Evolutionary conservation across 2,329 filamentous ascomycete genomes (phyloP).

Genomic region (Grosmannia serpens): DNA sequence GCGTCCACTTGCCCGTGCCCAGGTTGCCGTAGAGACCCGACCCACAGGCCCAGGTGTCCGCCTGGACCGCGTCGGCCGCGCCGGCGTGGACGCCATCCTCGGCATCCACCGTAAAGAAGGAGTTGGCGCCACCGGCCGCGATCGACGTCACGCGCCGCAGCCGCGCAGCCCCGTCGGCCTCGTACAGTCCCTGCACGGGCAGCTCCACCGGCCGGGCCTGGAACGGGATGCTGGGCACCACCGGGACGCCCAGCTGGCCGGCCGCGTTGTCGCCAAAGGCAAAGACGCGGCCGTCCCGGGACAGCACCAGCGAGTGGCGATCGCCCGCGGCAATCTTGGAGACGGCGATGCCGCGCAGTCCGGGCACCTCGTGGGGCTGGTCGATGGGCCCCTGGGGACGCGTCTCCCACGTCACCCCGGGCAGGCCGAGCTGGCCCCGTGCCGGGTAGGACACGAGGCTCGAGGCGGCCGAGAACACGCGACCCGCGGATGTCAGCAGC

Average conservation of each 20-base stretch:
- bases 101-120: slow-evolving; percentile 78
- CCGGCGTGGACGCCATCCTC: slow-evolving; percentile 31
- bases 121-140: slow-evolving; percentile 76
- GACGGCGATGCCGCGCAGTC: slow-evolving; percentile 59
- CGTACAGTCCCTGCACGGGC: slow-evolving; percentile 60
- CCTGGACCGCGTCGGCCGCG: slow-evolving; percentile 26
- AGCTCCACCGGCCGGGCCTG: slow-evolving; percentile 62
- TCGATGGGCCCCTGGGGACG: slow-evolving; percentile 71
- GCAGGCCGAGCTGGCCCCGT: slow-evolving; percentile 77
- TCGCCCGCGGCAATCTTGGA: slow-evolving; percentile 72
- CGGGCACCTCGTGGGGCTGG: slow-evolving; percentile 65
- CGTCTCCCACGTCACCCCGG: slow-evolving; percentile 68
- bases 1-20: slow-evolving; percentile 81
- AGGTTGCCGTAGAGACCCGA: slow-evolving; percentile 74
- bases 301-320: slow-evolving; percentile 70
- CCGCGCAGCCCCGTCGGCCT: neutral
- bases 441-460: slow-evolving; percentile 67
- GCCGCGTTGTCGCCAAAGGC: slow-evolving; percentile 83
- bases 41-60: slow-evolving; percentile 80
- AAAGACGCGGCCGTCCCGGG: slow-evolving; percentile 67
- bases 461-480: slow-evolving; percentile 80
- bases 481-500: slow-evolving; percentile 71
- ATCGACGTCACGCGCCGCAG: slow-evolving; percentile 59
- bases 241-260: slow-evolving; percentile 83
- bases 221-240: slow-evolving; percentile 46